These are phyloP conservation scores for Cyberlindnera mrakii DNA, from an alignment of 805 yeast species.

Conservation along the genomic window DNA sequence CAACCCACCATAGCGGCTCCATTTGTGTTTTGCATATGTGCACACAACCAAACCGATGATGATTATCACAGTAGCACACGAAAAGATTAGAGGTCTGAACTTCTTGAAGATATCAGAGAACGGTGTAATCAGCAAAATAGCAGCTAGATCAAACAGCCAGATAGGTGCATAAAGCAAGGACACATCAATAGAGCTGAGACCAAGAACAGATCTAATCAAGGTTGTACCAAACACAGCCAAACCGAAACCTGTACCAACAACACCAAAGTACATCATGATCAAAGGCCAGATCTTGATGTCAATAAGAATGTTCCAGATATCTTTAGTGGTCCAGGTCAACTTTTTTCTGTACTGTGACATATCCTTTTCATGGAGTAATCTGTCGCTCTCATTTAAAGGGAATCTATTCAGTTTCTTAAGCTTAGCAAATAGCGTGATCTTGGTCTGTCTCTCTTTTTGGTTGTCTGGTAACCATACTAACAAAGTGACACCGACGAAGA, in stretches of 20 bases:
- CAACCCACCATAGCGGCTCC: slow-evolving; percentile 78
- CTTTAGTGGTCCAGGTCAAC: slow-evolving; percentile 52
- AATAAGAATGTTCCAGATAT: slow-evolving; percentile 44
- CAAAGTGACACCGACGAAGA: slow-evolving; percentile 54
- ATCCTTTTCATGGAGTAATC: slow-evolving; percentile 51
- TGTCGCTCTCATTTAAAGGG: slow-evolving; percentile 52
- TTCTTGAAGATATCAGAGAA: slow-evolving; percentile 65
- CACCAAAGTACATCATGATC: slow-evolving; percentile 85
- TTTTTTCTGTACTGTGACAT: slow-evolving; percentile 46
- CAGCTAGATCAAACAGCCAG: slow-evolving; percentile 80
- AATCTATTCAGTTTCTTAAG: slow-evolving; percentile 18
- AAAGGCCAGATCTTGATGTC: slow-evolving; percentile 77
- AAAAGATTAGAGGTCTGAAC: slow-evolving; percentile 57
- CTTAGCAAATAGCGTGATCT: slow-evolving; percentile 7
- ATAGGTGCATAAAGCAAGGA: slow-evolving; percentile 82
- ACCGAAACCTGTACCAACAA: slow-evolving; percentile 87
- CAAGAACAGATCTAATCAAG: slow-evolving; percentile 51
- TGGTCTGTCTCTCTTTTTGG: slow-evolving; percentile 12
- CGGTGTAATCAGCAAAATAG: slow-evolving; percentile 71
- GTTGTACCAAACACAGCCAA: slow-evolving; percentile 82
- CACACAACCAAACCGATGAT: slow-evolving; percentile 71
- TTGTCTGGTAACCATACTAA: slow-evolving; percentile 82
- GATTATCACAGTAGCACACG: slow-evolving; percentile 56
- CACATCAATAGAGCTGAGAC: slow-evolving; percentile 61
- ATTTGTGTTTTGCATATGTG: slow-evolving; percentile 65